Evolutionary conservation across 2,329 filamentous ascomycete species (phyloP).

Genomic region (Hymenoscyphus fraxineus): DNA sequence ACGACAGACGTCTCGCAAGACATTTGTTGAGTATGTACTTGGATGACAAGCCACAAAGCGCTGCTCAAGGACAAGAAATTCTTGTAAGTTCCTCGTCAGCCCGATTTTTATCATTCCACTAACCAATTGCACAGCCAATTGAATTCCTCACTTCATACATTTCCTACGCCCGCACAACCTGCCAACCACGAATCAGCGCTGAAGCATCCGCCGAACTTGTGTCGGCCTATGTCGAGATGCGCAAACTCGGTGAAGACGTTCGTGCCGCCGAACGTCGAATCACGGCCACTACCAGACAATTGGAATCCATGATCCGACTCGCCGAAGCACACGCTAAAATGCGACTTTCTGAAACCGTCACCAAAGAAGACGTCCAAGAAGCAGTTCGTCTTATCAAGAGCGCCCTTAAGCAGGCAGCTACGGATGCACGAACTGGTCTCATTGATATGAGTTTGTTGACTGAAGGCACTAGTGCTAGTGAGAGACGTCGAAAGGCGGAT

Average conservation of each 20-base stretch:
- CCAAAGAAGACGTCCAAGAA: slow-evolving; percentile 78
- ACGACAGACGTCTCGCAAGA: slow-evolving; percentile 81
- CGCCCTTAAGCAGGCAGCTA: slow-evolving; percentile 95
- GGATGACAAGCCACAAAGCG: slow-evolving; percentile 88
- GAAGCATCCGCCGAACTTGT: slow-evolving; percentile 82
- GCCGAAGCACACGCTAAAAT: slow-evolving; percentile 97
- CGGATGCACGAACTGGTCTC: slow-evolving; percentile 80
- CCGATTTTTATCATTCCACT: slow-evolving; percentile 22
- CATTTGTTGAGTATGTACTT: slow-evolving; percentile 96
- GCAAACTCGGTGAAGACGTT: slow-evolving; percentile 83
- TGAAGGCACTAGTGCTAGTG: slow-evolving; percentile 87
- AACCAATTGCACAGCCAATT: slow-evolving; percentile 58
- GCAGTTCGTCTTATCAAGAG: slow-evolving; percentile 89
- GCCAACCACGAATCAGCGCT: slow-evolving; percentile 77
- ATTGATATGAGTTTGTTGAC: slow-evolving; percentile 97
- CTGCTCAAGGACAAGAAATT: slow-evolving; percentile 68
- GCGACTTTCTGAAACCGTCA: slow-evolving; percentile 76
- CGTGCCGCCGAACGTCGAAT: slow-evolving; percentile 91
- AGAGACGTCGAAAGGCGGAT: slow-evolving; percentile 77
- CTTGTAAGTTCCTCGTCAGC: slow-evolving; percentile 54
- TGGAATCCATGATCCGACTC: slow-evolving; percentile 98
- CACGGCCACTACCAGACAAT: slow-evolving; percentile 91
- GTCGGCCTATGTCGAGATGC: slow-evolving; percentile 88
- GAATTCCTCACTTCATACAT: slow-evolving; percentile 97
- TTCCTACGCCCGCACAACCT: slow-evolving; percentile 84